These are phyloP conservation scores for Teunomyces kruisii DNA, from an alignment of 805 yeast genomes.

Conservation along the genomic window DNA sequence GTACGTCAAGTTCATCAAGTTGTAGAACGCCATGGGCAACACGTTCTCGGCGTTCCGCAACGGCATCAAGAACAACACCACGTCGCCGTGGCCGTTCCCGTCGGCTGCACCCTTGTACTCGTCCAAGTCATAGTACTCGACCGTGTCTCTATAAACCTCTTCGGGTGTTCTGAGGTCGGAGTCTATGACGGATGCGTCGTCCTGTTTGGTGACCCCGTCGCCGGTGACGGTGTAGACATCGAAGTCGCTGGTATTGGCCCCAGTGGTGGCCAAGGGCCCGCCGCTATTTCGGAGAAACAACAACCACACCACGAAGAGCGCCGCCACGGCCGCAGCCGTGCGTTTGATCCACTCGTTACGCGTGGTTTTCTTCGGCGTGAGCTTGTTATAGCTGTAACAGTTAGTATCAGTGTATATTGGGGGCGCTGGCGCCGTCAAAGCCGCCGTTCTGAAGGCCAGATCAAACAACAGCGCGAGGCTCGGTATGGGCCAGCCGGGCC, in stretches of 20 bases:
- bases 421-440: too few relatives aligned
- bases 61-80: conserved; percentile 70
- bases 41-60: conserved; percentile 76
- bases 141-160: conserved; percentile 44
- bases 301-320: conserved; percentile 10
- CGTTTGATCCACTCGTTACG: conserved; percentile 4
- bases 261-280: too few relatives aligned
- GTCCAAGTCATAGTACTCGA: conserved; percentile 62
- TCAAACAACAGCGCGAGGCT: not conserved
- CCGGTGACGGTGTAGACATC: conserved; percentile 31
- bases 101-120: conserved; percentile 53
- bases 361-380: conserved; percentile 12
- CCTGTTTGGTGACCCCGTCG: conserved; percentile 24
- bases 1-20: conserved; percentile 82
- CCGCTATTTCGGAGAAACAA: conserved; percentile 2
- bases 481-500: too few relatives aligned
- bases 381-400: conserved; percentile 12
- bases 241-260: conserved; percentile 11
- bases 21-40: conserved; percentile 78
- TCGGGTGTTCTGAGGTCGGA: conserved; percentile 18
- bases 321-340: conserved; percentile 1
- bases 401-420: too few relatives aligned
- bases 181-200: not conserved
- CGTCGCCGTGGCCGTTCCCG: conserved; percentile 56
- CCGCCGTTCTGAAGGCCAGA: not conserved